Evolutionary conservation across 108 stramenopile species (phyloP), one percentile per base, ranked within the genome.

Genomic region (Cyclostephanos invisitatus): DNA sequence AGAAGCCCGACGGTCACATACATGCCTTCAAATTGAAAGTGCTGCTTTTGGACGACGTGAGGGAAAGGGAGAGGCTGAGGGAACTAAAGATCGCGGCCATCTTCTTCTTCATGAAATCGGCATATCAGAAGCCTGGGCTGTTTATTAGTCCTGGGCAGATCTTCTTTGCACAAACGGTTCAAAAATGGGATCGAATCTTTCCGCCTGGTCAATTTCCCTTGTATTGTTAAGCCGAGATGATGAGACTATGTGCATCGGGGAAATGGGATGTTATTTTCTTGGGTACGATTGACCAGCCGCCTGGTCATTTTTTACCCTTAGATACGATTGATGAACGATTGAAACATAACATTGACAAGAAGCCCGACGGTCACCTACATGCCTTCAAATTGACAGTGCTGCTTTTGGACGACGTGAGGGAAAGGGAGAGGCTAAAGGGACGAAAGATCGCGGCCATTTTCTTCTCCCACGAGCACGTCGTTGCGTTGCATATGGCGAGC

Each of bases 401-500:
- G 37, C 28, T 71, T 3, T 40, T 42, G 38, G 25, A 36, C 17
- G 59, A 73, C 53, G 57, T 50, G 51, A 60, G 63, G 35, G 63
- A 66, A 22, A 35, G 58, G 4, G 56, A 64, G 42, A 27, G 50
- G 10, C 25, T 74, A 49, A 60, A 56, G 32, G 47, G 60, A 14
- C 48, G 54, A 28, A 82, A 78, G 48, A 58, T 84, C 27, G 89
- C 84, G 14, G 83, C 82, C 14, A 82, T 84, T n/a, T 64, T 90
- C 29, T 90, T 87, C 59, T 90, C 85, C 62, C 85, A 86, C 21
- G 89, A 83, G 49, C 89, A 90, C 40, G 89, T 90, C 0, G 72
- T 90, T 15, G 77, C 84, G 27, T 76, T 90, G 54, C 78, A 84
- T 42, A 58, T 66, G 35, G 64, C 35, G 20, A 20, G 5, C 7